Evolutionary conservation across 2,329 filamentous ascomycete species (phyloP).

Genomic region (Pezicula carpinea): DNA sequence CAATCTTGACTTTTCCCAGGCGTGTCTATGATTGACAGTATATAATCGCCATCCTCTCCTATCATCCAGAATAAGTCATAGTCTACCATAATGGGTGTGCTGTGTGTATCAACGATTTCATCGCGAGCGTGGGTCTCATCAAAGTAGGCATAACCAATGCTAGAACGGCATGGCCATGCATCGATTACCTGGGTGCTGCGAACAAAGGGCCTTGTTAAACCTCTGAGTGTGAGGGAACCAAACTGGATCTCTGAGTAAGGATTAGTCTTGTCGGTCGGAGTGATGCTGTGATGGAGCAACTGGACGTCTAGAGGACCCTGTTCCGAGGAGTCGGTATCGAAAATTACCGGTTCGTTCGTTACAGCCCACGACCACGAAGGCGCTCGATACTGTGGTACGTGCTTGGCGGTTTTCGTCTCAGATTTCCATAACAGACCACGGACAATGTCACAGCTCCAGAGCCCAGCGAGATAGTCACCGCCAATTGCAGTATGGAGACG

Average conservation of each 20-base stretch:
- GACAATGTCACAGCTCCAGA: slow-evolving; percentile 19
- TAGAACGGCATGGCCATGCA: not conserved
- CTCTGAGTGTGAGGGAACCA: not conserved
- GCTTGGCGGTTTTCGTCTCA: not conserved
- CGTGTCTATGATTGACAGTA: no score
- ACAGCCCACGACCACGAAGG: slow-evolving; percentile 25
- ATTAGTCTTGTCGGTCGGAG: not conserved
- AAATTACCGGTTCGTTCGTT: not conserved
- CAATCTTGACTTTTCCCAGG: no score
- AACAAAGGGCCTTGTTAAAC: not conserved
- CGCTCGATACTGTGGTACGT: slow-evolving; percentile 5
- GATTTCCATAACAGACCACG: slow-evolving; percentile 15
- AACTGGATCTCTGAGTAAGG: not conserved
- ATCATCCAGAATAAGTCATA: no score
- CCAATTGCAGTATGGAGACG: slow-evolving; percentile 6
- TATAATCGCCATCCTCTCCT: no score
- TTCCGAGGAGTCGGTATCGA: not conserved
- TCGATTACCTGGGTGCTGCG: not conserved
- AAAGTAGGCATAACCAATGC: not conserved
- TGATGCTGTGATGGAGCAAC: not conserved
- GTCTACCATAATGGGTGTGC: no score
- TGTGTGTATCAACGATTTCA: no score
- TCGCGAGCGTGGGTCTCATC: no score
- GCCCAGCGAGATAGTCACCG: slow-evolving; percentile 18
- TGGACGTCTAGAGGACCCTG: not conserved